A percentile compares a stretch with the other conserved stretches of the same genome.
Conservation (phyloP, 2,329 filamentous ascomycete species). For the Clarireedia homoeocarpa region DNA sequence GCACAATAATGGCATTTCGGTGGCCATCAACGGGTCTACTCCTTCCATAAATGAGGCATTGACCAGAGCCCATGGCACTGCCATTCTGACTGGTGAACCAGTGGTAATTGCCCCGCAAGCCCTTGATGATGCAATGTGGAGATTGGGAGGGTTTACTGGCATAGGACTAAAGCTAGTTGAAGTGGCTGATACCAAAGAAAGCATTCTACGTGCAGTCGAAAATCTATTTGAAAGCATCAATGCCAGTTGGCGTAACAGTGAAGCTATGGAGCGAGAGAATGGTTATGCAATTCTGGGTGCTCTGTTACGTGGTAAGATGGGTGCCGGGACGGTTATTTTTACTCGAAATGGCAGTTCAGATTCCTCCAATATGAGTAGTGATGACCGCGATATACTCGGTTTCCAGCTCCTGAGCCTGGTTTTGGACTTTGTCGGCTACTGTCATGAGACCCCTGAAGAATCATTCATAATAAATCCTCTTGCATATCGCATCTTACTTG, state of each 20-base stretch:
- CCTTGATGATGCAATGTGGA: constrained; percentile 88
- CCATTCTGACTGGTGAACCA: constrained; percentile 74
- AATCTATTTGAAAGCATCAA: constrained; percentile 80
- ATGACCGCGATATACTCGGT: constrained; percentile 47
- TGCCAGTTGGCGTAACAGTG: constrained; percentile 93
- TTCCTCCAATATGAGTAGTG: constrained; percentile 34
- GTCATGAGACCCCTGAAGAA: constrained; percentile 67
- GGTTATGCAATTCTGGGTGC: constrained; percentile 85
- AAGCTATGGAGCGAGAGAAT: constrained; percentile 94
- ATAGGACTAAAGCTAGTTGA: constrained; percentile 81
- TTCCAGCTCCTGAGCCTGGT: constrained; percentile 67
- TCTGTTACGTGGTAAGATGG: constrained; percentile 76
- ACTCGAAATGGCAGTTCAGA: constrained; percentile 29
- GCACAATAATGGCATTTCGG: constrained; percentile 63
- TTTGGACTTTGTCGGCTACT: constrained; percentile 82
- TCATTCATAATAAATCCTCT: constrained; percentile 95
- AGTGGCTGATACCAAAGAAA: constrained; percentile 60
- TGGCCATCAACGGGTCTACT: constrained; percentile 83
- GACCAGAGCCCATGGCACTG: constrained; percentile 71
- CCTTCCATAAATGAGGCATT: constrained; percentile 84
- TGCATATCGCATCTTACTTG: constrained; percentile 83
- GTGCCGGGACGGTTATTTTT: constrained; percentile 37
- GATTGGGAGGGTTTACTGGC: constrained; percentile 82
- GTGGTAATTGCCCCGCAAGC: constrained; percentile 74
- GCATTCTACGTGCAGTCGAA: constrained; percentile 68